phyloP scores from a whole-genome alignment of 2,329 filamentous ascomycete genomes.

The Fusarium mexicanum region DNA sequence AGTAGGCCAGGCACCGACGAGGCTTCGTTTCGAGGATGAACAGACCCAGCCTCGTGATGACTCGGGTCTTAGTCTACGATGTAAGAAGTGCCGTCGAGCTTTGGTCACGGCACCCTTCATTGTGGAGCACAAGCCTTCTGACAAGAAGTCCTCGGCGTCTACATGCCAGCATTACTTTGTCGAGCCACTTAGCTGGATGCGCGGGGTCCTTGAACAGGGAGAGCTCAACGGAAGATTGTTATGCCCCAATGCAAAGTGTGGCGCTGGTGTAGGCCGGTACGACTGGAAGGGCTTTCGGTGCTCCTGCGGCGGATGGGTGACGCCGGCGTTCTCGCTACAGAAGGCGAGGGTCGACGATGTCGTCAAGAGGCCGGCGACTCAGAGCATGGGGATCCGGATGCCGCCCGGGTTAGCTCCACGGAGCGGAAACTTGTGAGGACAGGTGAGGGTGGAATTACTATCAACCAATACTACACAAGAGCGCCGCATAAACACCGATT shows the following conservation, averaged over 20 bases:
- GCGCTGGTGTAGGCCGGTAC: slow-evolving; percentile 87
- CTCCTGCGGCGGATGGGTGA: slow-evolving; percentile 89
- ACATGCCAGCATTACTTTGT: slow-evolving; percentile 88
- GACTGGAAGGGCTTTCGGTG: slow-evolving; percentile 96
- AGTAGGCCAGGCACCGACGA: slow-evolving; percentile 81
- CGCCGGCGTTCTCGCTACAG: slow-evolving; percentile 87
- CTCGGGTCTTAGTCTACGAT: slow-evolving; percentile 65
- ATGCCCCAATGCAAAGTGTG: slow-evolving; percentile 83
- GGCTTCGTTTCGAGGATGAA: slow-evolving; percentile 85
- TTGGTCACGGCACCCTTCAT: slow-evolving; percentile 70
- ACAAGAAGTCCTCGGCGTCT: slow-evolving; percentile 25
- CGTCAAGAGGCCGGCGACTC: slow-evolving; percentile 40
- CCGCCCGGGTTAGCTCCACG: slow-evolving; percentile 56
- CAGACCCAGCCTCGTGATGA: slow-evolving; percentile 56
- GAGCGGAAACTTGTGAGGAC: slow-evolving; percentile 49
- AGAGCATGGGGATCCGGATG: slow-evolving; percentile 62
- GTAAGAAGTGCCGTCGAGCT: slow-evolving; percentile 86
- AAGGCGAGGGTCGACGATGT: slow-evolving; percentile 82
- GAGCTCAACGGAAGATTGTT: slow-evolving; percentile 84
- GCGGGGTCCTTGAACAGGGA: slow-evolving; percentile 80
- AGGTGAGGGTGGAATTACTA: background rate
- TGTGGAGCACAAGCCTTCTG: slow-evolving; percentile 64
- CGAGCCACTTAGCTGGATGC: slow-evolving; percentile 96
- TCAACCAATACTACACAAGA: background rate
- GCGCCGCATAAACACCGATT: background rate